Conservation (phyloP, 1,284 basidiomycete species). For the Psilocybe mexicana region DNA sequence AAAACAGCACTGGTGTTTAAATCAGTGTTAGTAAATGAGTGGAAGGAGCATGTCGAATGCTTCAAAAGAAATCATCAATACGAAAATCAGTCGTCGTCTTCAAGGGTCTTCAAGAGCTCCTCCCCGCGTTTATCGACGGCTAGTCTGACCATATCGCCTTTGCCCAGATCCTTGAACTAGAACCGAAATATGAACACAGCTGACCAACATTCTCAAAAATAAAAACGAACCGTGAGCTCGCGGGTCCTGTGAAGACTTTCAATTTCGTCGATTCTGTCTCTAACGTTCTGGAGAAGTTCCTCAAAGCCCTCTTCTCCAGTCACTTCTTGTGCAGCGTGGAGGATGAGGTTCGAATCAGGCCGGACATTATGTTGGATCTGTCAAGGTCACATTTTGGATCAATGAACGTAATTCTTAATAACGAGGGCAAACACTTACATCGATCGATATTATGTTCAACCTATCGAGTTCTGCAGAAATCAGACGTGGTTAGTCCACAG, state of each 20-base stretch:
- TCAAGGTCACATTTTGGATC: background rate
- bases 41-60: background rate
- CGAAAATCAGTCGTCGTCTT: background rate
- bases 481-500: background rate
- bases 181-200: constrained; percentile 2
- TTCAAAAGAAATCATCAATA: background rate
- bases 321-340: constrained; percentile 70
- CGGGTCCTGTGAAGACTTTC: constrained; percentile 72
- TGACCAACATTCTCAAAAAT: background rate
- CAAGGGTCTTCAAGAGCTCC: constrained; percentile 30
- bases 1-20: background rate
- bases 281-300: constrained; percentile 66
- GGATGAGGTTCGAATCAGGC: constrained; percentile 75
- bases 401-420: constrained; percentile 21
- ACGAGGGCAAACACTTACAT: constrained; percentile 42
- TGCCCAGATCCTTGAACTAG: constrained; percentile 66
- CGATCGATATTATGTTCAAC: constrained; percentile 74
- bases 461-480: constrained; percentile 54
- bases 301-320: constrained; percentile 74
- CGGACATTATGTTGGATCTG: constrained; percentile 76
- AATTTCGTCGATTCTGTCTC: constrained; percentile 73
- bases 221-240: constrained; percentile 60
- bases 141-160: constrained; percentile 58
- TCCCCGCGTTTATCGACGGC: constrained; percentile 62
- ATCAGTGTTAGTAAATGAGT: background rate